These are phyloP conservation scores for Cerioporus squamosus DNA, from an alignment of 1,284 basidiomycete species.

Conservation along the genomic window DNA sequence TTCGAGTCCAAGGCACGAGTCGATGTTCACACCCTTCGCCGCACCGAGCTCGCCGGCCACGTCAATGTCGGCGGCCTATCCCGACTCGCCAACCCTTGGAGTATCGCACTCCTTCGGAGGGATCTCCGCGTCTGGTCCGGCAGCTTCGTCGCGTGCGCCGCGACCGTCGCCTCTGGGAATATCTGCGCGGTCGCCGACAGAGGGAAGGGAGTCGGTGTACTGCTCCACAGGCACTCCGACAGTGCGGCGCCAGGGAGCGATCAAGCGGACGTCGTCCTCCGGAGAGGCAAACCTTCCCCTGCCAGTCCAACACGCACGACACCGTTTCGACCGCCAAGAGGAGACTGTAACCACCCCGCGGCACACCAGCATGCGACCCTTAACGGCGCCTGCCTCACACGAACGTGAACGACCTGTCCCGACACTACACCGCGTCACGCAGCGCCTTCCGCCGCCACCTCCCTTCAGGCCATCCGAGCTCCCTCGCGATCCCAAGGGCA, in stretches of 20 bases:
- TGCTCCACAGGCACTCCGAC: constrained; percentile 3
- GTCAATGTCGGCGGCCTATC: background rate
- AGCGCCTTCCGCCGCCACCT: background rate
- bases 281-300: constrained; percentile 6
- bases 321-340: background rate
- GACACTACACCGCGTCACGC: background rate
- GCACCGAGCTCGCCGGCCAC: background rate
- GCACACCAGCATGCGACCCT: background rate
- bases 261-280: constrained; percentile 6
- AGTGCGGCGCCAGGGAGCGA: constrained; percentile 14
- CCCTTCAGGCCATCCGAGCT: too few relatives aligned
- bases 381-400: background rate
- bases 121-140: too few relatives aligned
- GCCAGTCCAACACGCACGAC: background rate
- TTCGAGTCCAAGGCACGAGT: background rate
- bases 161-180: background rate
- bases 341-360: background rate
- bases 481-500: background rate
- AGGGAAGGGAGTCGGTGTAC: constrained; percentile 2
- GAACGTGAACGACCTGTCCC: background rate
- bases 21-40: constrained; percentile 5
- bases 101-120: too few relatives aligned
- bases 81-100: background rate
- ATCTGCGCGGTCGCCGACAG: background rate
- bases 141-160: background rate